Evolutionary conservation across 148 eudicot genomes (phyloP), one percentile per base, ranked within the genome.

Genomic region (Limonium bicolor): DNA sequence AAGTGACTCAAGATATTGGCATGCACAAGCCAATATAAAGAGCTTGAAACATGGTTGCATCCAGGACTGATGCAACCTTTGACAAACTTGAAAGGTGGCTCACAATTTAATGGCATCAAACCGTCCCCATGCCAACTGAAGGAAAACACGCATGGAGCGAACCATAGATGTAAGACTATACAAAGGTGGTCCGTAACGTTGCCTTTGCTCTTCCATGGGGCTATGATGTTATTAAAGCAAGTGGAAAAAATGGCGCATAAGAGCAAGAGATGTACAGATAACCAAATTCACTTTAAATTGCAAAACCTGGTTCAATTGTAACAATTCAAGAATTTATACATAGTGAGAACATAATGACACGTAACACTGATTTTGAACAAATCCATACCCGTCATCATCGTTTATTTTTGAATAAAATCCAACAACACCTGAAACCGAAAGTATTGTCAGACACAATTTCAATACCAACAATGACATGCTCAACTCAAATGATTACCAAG

Each of bases 171-270:
- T 80, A 43, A 90, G 95, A 64, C 78, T 73, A 73, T 90, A 90
- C 56, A 90, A 63, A 64, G 93, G 88, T 44, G 99, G 99, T 54
- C 99, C 99, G 64, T 90, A 90, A 22, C 99, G 84, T 18, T 84
- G 76, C 28, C 99, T 69, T 59, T 90, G 99, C 61, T 90, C 99
- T 62, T 90, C 99, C 99, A 90, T 90, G 55, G 99, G 99, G 72
- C 99, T 90, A 67, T 54, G 9, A 54, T 15, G n/a, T n/a, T n/a
- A n/a, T n/a, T n/a, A n/a, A n/a, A n/a, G n/a, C n/a, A n/a, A n/a
- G n/a, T n/a, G n/a, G n/a, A n/a, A n/a, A n/a, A n/a, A n/a, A n/a
- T n/a, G n/a, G n/a, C n/a, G n/a, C n/a, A n/a, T n/a, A n/a, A n/a
- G n/a, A n/a, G n/a, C n/a, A n/a, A n/a, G n/a, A n/a, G n/a, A n/a